Evolutionary conservation across 306 rosid genomes (phyloP).

Genomic region (Ceratonia siliqua): DNA sequence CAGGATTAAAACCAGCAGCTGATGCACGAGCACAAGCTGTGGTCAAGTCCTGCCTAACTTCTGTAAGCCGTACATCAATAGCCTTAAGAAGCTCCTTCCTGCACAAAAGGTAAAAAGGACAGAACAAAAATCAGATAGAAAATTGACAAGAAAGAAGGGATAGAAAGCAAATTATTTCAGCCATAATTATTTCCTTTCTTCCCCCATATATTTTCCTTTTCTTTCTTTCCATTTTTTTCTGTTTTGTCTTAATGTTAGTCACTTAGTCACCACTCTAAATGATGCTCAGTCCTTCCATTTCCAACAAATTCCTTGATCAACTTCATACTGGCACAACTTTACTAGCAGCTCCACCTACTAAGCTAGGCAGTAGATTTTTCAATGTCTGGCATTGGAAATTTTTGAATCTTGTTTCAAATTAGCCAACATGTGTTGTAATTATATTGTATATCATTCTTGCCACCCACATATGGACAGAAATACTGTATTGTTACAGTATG

Average conservation of each 20-base stretch:
- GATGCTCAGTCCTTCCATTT: neutral
- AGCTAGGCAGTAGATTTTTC: neutral
- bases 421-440: neutral
- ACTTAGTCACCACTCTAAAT: neutral
- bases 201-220: neutral
- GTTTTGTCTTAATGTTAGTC: neutral
- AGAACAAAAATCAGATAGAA: neutral
- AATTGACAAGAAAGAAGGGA: neutral
- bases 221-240: neutral
- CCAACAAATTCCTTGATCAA: neutral
- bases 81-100: slow-evolving; percentile 75
- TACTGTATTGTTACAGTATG: neutral
- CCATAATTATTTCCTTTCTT: neutral
- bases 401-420: neutral
- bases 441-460: neutral
- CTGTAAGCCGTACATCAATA: slow-evolving; percentile 61
- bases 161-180: neutral
- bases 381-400: neutral
- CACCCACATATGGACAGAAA: neutral
- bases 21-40: slow-evolving; percentile 65
- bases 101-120: neutral
- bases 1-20: slow-evolving; percentile 65
- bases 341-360: neutral
- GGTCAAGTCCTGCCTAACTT: slow-evolving; percentile 61
- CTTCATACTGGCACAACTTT: neutral